Base-by-base conservation (phyloP, 2,329 filamentous ascomycete genomes). In the Dothideomycetes sp. region DNA sequence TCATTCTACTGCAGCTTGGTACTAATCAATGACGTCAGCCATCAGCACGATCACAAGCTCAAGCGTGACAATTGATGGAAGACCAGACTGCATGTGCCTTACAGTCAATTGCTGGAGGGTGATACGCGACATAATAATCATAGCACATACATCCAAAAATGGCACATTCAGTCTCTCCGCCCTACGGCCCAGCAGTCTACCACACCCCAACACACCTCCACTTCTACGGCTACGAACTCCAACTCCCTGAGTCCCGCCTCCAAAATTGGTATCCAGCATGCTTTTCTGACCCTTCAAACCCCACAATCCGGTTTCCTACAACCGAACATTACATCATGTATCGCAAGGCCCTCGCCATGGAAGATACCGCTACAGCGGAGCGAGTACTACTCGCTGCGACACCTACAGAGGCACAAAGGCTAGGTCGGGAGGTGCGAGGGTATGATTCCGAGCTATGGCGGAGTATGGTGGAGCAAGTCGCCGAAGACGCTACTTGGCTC, bases 251-350 rank as follows among this genome's bases (percentile, higher is more conserved):
- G 37, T 45, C 47, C 18, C 38, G 40, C 14, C 42, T 53, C n/a
- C 47, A 51, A 34, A 49, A 50, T 43, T 52, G 49, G 49, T 52
- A 50, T 43, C 47, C 46, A 0, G 46, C 45, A 5, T 35, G 41
- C 16, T 51, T 52, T 35, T 41, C 36, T 17, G 44, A 19, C 17
- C 32, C 31, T 7, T 42, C 30, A 40, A 41, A 37, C 37, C 37
- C 34, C 15, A 38, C 5, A 29, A 38, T 12, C 4, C 34, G 36
- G 5, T 53, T 48, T 36, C 42, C 44, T n/a, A 51, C 49, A 3
- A 40, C 41, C 15, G 51, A 52, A 39, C 50, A 50, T 33, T 57
- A 52, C 42, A 61, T 61, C 52, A 60, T 61, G 57, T 55, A 56
- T 34, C 52, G 51, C 33, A 60, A 61, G 47, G 55, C 55, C 7